Evolutionary conservation across 2,329 filamentous ascomycete species (phyloP), one percentile per base, ranked within the genome.

Genomic region (Paraphaeosphaeria minitans): DNA sequence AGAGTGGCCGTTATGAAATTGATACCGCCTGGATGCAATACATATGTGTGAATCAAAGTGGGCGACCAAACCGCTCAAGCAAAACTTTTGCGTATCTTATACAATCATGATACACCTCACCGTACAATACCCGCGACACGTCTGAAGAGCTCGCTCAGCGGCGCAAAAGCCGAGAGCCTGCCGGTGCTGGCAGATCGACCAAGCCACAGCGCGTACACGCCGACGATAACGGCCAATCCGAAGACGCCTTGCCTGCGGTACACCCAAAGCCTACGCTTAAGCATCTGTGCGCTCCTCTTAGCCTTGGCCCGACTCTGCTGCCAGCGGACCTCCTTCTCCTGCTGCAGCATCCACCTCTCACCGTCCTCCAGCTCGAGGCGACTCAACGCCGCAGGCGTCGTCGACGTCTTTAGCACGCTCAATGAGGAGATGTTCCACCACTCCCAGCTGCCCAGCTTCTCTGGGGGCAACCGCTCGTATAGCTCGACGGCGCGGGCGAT

Each of bases 321-420:
- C 75, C 88, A 85, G 56, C 81, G 79, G n/a, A 98, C 79, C 68
- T 96, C 89, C 56, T 80, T 81, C 3, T 87, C 86, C 74, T 98
- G 94, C 63, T 82, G 82, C 41, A 85, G 78, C 67, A 97, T 94
- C 60, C 88, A 84, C 4, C 71, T 74, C 61, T 87, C 81, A 2
- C 92, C 94, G 42, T 94, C 85, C 31, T 83, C 77, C 35, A 91
- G 76, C 0, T 83, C 85, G 72, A 92, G 86, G 29, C 75, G 74
- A 6, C 81, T 74, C 49, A 85, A 81, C 39, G 75, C 74, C 45
- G 80, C 73, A 50, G 82, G 72, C 69, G 85, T 80, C 13, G 85
- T 83, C 0, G 90, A 90, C 1, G 93, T 97, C 77, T 96, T 97
- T 53, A 99, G 99, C 8, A 92, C 92, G 74, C 93, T 97, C 59